A percentile compares a stretch with the other conserved stretches of the same genome.
phyloP scores from a whole-genome alignment of 352 stramenopile species.

The Globisporangium splendens region DNA sequence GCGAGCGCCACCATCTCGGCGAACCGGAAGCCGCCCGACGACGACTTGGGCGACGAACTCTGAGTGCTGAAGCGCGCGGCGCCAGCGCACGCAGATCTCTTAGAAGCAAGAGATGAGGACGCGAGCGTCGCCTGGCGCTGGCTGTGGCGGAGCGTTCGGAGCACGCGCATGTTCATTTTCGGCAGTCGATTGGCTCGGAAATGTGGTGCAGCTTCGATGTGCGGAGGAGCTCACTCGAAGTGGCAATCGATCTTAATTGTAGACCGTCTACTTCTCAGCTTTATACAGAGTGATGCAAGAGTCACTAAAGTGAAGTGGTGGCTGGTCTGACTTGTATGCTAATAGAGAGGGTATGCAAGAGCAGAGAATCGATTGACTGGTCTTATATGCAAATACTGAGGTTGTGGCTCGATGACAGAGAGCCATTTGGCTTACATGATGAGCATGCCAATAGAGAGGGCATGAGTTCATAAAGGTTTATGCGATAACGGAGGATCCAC shows the following conservation, averaged over 20 bases:
- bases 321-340: no score
- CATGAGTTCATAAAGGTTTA: not conserved
- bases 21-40: slow-evolving; percentile 6
- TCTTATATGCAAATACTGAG: not conserved
- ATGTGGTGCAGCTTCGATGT: slow-evolving; percentile 9
- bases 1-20: slow-evolving; percentile 34
- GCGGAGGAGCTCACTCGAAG: not conserved
- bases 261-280: not conserved
- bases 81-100: slow-evolving; percentile 9
- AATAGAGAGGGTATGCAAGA: no score
- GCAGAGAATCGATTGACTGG: not conserved
- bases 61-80: not conserved
- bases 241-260: not conserved
- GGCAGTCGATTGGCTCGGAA: not conserved
- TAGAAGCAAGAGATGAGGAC: slow-evolving; percentile 2
- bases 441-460: not conserved
- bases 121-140: slow-evolving; percentile 3
- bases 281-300: no score
- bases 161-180: slow-evolving; percentile 1
- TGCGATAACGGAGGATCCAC: not conserved
- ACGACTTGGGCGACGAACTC: not conserved
- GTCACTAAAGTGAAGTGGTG: no score
- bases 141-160: slow-evolving; percentile 5
- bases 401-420: no score
- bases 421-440: no score